Base-by-base conservation (phyloP, 495 filamentous ascomycete species). In the Neurospora terricola region DNA sequence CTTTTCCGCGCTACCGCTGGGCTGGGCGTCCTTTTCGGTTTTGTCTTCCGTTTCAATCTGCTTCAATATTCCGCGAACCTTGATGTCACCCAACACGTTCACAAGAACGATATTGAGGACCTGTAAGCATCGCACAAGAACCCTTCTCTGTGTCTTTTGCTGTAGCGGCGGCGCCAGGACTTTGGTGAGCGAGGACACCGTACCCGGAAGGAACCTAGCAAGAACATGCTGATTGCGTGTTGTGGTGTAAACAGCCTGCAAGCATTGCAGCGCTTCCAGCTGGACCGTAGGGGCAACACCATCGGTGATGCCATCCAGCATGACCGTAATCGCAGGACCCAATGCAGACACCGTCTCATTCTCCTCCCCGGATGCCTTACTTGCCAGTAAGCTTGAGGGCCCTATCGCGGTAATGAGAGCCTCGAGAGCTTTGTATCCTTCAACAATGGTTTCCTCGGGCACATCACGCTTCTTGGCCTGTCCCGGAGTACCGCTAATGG, bases 171-270 rank as follows among this genome's bases (percentile, higher is more conserved):
- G 89, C 37, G 90, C 90, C 39, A 98, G 81, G 18, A 91, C 83
- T 80, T 90, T 94, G 12, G 90, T 91, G 68, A 99, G 79, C 7
- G 90, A 87, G 9, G 95, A 97, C 1, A 97, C 90, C 4, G 94
- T 93, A 9, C 96, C 93, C 9, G 96, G 96, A 76, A 98, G 88
- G 75, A 98, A 94, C 69, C 87, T 93, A 4, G 91, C 91, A 69
- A 97, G 85, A 5, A 92, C 88, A 11, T 92, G 85, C 69, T 86
- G 86, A 78, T 96, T 92, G 72, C 82, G 87, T 21, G 97, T 86
- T 27, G 88, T 87, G 16, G 77, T 74, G 73, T 90, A 87, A 38
- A 96, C 83, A 8, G 85, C 84, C 14, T 89, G 77, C n/a, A 97
- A 80, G 27, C 92, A 88, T 14, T 82, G 78, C 5, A 92, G 82